Percentiles rank a stretch among this genome's conserved stretches.
Conservation (phyloP, 345 rosid genomes). For the Reutealis trisperma region DNA sequence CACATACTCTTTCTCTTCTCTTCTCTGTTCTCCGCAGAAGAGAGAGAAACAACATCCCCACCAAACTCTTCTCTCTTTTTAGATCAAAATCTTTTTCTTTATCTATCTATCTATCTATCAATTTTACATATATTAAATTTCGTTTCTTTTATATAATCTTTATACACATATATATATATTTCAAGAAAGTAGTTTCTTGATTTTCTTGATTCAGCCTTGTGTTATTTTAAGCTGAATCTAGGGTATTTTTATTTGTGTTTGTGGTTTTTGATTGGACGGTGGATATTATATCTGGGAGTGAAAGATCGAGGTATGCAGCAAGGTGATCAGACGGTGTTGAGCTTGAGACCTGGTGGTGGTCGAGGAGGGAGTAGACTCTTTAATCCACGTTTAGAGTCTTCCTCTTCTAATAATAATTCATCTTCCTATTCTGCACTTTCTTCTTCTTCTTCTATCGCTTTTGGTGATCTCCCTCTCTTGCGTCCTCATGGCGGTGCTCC, state of each 20-base stretch:
- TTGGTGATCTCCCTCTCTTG: slow-evolving; percentile 69
- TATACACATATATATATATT: too few species aligned
- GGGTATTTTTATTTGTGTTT: not conserved
- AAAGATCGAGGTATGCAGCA: slow-evolving; percentile 87
- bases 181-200: not conserved
- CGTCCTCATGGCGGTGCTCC: slow-evolving; percentile 72
- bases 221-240: slow-evolving; percentile 33
- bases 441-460: slow-evolving; percentile 49
- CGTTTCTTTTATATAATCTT: not conserved
- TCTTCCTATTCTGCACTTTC: slow-evolving; percentile 13
- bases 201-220: slow-evolving; percentile 36
- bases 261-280: slow-evolving; percentile 29
- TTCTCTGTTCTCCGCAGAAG: slow-evolving; percentile 48
- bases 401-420: slow-evolving; percentile 42
- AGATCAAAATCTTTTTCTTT: not conserved
- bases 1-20: slow-evolving; percentile 35
- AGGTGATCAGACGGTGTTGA: slow-evolving; percentile 85
- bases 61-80: slow-evolving; percentile 10
- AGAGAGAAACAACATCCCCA: slow-evolving; percentile 39
- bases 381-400: slow-evolving; percentile 55
- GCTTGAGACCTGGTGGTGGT: slow-evolving; percentile 99
- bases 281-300: slow-evolving; percentile 34
- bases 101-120: not conserved
- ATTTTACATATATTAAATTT: too few species aligned
- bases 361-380: slow-evolving; percentile 83